Conservation (phyloP, 371 early-diverging fungal genomes). For the Paraphysoderma sedebokerense region DNA sequence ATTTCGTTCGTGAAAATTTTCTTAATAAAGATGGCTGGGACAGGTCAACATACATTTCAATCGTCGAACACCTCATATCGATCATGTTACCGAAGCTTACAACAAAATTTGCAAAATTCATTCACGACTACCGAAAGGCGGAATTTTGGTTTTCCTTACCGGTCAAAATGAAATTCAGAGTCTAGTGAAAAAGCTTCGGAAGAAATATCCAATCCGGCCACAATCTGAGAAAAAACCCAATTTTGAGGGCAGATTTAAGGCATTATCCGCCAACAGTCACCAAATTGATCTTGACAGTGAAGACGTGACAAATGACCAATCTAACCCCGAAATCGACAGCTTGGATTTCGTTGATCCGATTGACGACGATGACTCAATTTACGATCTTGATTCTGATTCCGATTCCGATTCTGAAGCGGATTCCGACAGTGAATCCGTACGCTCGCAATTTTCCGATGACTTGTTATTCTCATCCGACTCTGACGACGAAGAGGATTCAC, state of each 20-base stretch:
- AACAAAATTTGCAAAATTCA: conserved; percentile 88
- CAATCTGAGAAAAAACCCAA: too few relatives aligned
- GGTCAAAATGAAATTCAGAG: conserved; percentile 80
- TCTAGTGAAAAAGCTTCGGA: conserved; percentile 49
- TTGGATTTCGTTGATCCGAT: too few relatives aligned
- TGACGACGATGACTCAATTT: conserved; percentile 11
- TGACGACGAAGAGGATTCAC: conserved; percentile 31
- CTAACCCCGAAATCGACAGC: not conserved
- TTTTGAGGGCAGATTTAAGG: not conserved
- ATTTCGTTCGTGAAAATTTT: not conserved
- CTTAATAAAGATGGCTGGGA: conserved; percentile 5
- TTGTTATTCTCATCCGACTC: conserved; percentile 20
- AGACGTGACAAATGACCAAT: not conserved
- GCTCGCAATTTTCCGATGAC: conserved; percentile 14
- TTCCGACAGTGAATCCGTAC: conserved; percentile 5
- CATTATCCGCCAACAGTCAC: not conserved
- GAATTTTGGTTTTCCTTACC: conserved; percentile 78
- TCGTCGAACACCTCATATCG: conserved; percentile 23
- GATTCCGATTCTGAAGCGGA: conserved; percentile 3
- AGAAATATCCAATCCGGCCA: conserved; percentile 42
- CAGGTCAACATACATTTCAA: conserved; percentile 74
- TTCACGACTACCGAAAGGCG: conserved; percentile 70
- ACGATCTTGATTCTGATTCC: conserved; percentile 4
- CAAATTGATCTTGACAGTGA: not conserved
- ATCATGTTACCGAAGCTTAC: conserved; percentile 42